Base-by-base conservation (phyloP, 2,329 filamentous ascomycete genomes). In the Bipolaris cookei region DNA sequence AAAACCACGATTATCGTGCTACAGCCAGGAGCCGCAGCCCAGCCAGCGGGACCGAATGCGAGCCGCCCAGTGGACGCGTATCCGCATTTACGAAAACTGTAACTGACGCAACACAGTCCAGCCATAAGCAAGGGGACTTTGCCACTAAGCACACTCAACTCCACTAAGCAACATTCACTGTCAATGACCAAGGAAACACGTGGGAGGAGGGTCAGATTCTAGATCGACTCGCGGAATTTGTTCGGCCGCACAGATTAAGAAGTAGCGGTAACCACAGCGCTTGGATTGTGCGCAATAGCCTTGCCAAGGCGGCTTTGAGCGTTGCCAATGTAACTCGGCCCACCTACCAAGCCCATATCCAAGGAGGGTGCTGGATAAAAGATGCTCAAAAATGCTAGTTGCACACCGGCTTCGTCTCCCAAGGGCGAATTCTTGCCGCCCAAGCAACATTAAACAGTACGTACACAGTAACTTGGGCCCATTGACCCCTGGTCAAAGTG, bases 171-270 rank as follows among this genome's bases (percentile, higher is more conserved):
- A 34, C 21, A 14, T 32, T 32, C 21, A 41, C 42, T 18, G 2
- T 18, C 35, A 14, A 18, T 23, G 23, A 18, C 28, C 25, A 8
- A 8, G 23, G 20, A 16, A 20, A 30, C 20, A 28, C 42, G 20
- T 52, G 25, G 45, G 7, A 14, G 38, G 39, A 55, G 38, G 28
- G 42, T 21, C 6, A 41, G 38, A 21, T 42, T 48, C 45, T 13
- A 30, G 45, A 42, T 49, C 35, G 21, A 47, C 49, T 53, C 54
- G 42, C 39, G 54, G 54, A 53, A 52, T 21, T 53, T 56, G 35
- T 53, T 52, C 21, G 16, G 21, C 54, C 42, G 42, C 23, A 32
- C 6, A 52, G 30, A 56, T 53, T 44, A 46, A 42, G 14, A 20
- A 46, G 42, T 23, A 38, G 35, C 38, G 38, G 38, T 42, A 23